Base-by-base conservation (phyloP, 257 asterid genomes). In the Ajuga chamaepitys region DNA sequence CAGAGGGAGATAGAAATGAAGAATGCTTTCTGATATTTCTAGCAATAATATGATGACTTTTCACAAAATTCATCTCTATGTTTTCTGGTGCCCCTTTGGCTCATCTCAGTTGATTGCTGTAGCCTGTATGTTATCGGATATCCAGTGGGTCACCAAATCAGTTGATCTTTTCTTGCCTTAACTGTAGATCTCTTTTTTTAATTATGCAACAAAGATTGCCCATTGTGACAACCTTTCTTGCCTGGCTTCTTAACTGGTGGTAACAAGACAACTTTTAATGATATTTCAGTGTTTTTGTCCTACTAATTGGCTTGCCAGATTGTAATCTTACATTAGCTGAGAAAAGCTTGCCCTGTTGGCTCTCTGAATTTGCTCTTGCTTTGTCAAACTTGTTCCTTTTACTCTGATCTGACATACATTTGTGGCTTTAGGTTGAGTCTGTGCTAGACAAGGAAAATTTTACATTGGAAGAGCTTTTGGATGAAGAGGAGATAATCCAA, bases 401-500 rank as follows among this genome's bases (percentile, higher is more conserved):
- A 10, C 74, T 8, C 32, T 37, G 25, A 41, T 64, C 41, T 66
- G 56, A 40, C 25, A 7, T 48, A 30, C 37, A 53, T 37, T 56
- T 63, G 10, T 70, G 54, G 32, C 53, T 60, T 70, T 73, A 93
- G 99, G 95, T 93, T 63, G 99, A 93, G 70, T 78, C 96, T 35
- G 83, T 93, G 66, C 82, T 93, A 32, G 99, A 90, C 86, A 84
- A 84, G 78, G 99, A 93, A 62, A 82, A 75, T 68, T 88, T 81
- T 84, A 77, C 96, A 3, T 65, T 93, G 84, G 99, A 93, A 71
- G 99, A 93, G 78, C 99, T 89, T 68, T 77, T 93, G 85, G 99
- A 93, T 66, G 99, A 87, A 75, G 99, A 93, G 67, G 99, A 93
- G 82, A 90, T 89, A 73, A 90, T 93, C 72, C 99, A 93, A 86